Evolutionary conservation across 2,329 filamentous ascomycete species (phyloP), one percentile per base, ranked within the genome.

Genomic region (Bertia moriformis): DNA sequence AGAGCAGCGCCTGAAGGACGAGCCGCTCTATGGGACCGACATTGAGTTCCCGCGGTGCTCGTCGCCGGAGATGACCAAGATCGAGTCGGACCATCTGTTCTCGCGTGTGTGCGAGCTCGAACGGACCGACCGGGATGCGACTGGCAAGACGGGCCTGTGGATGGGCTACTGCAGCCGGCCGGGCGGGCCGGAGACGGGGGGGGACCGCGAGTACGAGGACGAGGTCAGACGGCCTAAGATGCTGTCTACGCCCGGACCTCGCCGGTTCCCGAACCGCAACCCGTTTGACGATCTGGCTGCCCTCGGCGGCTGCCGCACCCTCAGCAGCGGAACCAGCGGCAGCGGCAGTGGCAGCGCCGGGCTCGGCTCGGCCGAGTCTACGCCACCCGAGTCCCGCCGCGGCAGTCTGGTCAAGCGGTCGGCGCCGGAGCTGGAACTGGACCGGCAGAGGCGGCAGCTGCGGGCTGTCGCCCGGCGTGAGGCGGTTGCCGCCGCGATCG

Each of bases 31-130:
- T 10, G 89, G 89, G 41, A 63, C 67, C 41, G 83, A 93, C 47
- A 71, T 96, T 40, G 65, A 69, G 18, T 93, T 95, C 54, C 83
- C 86, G 22, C 73, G 72, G 53, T 94, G 86, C 53, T 68, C 71
- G 7, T 94, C 88, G 18, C 89, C 89, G 4, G 80, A 89, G 55
- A 73, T 78, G 40, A 93, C 87, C 14, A 78, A 85, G 50, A 81
- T 93, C 50, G 86, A 93, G 52, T 78, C 83, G 1, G 79, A 83
- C 41, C 82, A 86, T 51, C 71, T 62, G 47, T 74, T 51, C 62
- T 55, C 63, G 60, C 54, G 69, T 58, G 58, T 63, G 54, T 60
- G 44, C 59, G 56, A 42, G 52, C 65, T n/a, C 51, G 69, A 62
- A 49, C 60, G 56, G 43, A 65, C 69, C 46, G n/a, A n/a, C n/a